Base-by-base conservation (phyloP, 805 yeast genomes). In the Nakazawaea wickerhamii region DNA sequence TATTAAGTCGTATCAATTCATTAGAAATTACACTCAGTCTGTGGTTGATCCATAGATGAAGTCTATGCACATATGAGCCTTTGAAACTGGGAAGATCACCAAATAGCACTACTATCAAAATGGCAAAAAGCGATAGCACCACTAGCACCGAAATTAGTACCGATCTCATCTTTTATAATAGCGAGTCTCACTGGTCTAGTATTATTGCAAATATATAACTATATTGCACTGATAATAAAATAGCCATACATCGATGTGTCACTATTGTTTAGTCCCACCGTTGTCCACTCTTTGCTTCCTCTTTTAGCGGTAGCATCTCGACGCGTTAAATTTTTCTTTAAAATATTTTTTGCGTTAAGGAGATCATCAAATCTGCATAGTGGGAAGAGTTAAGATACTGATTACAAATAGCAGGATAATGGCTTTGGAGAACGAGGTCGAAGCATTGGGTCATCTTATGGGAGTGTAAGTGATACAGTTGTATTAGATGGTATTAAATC, bases 61-160 rank as follows among this genome's bases (percentile, higher is more conserved):
- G 4, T 18, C 23, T 45, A 14, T 64, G 63, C 14, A 72, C 37
- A 5, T 52, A 38, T 0, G 77, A 63, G 30, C 61, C 60, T 35
- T 70, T 39, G 28, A 59, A 55, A 4, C 54, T 49, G 2, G 80
- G 80, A 20, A 70, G 59, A 49, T 75, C 75, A 0, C 80, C 80
- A 50, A 75, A 71, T 10, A 75, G 53, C 5, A 68, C 48, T 0
- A 70, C 38, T n/a, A 57, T 47, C 7, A 65, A 47, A 4, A 60
- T 25, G 10, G 46, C 22, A 3, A 50, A 36, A 11, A 49, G 48
- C 19, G 49, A 13, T 30, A 43, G 19, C 4, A 43, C 14, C 4
- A 39, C 35, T 10, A 47, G 23, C 23, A 47, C 14, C 30, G 48
- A 36, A 3, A 30, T 27, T 7, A 11, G 5, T n/a, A 41, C 9